A percentile compares a stretch with the other conserved stretches of the same genome.
These are phyloP conservation scores for Mycena olivaceomarginata DNA, from an alignment of 768 basidiomycete genomes.

Conservation along the genomic window DNA sequence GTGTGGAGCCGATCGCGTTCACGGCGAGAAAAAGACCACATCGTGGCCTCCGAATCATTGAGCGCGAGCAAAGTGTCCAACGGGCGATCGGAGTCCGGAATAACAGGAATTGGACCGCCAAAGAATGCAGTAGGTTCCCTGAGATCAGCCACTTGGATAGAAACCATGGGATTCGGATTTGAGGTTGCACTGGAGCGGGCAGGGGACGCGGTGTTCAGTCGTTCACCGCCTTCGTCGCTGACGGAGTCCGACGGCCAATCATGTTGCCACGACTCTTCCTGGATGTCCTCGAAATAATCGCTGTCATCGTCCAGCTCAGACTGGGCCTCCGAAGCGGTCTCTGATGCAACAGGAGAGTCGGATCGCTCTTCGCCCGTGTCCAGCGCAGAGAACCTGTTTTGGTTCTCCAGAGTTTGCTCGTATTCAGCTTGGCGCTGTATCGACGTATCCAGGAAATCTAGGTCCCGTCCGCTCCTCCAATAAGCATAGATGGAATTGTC, in stretches of 20 bases:
- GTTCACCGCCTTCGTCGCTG: constrained; percentile 2
- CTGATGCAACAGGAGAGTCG: constrained; percentile 13
- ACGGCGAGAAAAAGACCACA: constrained; percentile 73
- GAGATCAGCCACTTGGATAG: constrained; percentile 46
- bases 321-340: not conserved
- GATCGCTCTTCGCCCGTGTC: not conserved
- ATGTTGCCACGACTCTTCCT: constrained; percentile 56
- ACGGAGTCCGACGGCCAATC: constrained; percentile 24
- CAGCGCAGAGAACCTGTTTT: constrained; percentile 36
- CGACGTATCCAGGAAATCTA: constrained; percentile 63
- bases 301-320: constrained; percentile 33
- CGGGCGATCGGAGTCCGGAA: constrained; percentile 60
- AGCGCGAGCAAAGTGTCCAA: constrained; percentile 59
- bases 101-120: constrained; percentile 54
- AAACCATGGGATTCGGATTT: not conserved
- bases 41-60: constrained; percentile 45
- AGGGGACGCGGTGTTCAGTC: not conserved
- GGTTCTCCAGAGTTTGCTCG: constrained; percentile 17
- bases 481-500: constrained; percentile 66
- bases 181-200: not conserved
- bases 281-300: constrained; percentile 46
- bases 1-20: constrained; percentile 69
- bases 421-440: constrained; percentile 23
- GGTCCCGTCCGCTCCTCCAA: constrained; percentile 69
- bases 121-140: constrained; percentile 61